These are phyloP conservation scores for Diaporthe capsici DNA, from an alignment of 2,329 filamentous ascomycete species.

Conservation along the genomic window DNA sequence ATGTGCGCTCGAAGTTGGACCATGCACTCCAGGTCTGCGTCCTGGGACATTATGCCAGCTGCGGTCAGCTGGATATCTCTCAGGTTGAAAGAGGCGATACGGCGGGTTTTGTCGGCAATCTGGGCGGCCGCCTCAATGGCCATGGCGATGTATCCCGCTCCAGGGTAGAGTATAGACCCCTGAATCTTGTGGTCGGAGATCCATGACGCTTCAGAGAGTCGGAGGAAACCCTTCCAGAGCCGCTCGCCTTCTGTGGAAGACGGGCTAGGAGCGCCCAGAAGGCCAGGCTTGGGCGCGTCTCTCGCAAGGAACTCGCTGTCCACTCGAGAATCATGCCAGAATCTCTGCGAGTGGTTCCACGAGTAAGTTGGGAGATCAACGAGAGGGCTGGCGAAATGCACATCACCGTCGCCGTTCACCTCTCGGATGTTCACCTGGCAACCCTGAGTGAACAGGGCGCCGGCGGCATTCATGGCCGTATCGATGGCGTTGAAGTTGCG, in stretches of 20 bases:
- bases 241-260: neutral
- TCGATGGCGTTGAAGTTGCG: constrained; percentile 21
- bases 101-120: neutral
- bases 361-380: constrained; percentile 59
- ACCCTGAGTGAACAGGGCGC: neutral
- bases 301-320: neutral
- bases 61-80: constrained; percentile 35
- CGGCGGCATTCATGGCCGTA: constrained; percentile 2
- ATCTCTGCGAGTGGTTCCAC: constrained; percentile 60
- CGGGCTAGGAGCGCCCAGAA: neutral
- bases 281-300: neutral
- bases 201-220: constrained; percentile 35
- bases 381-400: constrained; percentile 42
- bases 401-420: neutral
- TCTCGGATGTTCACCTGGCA: neutral
- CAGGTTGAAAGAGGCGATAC: constrained; percentile 19
- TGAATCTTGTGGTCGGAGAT: constrained; percentile 27
- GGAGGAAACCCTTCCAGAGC: constrained; percentile 46
- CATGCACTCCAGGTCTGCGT: constrained; percentile 33
- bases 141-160: constrained; percentile 36
- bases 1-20: constrained; percentile 36
- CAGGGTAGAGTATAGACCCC: constrained; percentile 21
- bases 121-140: constrained; percentile 24
- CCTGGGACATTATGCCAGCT: constrained; percentile 36
- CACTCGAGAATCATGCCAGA: constrained; percentile 52